Base-by-base conservation (phyloP, 164 flowering plant species). In the Litsea cubeba region DNA sequence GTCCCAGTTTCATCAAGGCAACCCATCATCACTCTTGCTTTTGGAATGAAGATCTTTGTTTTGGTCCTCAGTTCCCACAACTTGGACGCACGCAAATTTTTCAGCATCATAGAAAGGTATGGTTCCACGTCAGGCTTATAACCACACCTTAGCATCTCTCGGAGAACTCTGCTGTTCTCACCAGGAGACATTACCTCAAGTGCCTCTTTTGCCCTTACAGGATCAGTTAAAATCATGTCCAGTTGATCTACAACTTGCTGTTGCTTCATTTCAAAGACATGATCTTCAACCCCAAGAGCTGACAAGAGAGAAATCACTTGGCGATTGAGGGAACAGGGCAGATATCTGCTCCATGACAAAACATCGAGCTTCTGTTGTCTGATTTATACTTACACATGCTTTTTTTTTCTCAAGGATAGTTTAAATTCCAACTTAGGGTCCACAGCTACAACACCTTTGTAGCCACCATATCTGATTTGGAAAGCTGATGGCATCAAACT, bases 51-150 rank as follows among this genome's bases (percentile, higher is more conserved):
- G 68, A 95, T 88, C 80, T 96, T 82, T 28, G 94, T 51, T 70
- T 87, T 91, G 0, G 80, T 82, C 68, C 89, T 77, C 78, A 95
- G 67, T 18, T 90, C 93, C n/a, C 76, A 73, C 81, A 95, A 78
- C 81, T 88, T 93, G 25, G 87, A 73, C 50, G 90, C 90, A 1
- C 93, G 84, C 70, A 90, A 88, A 8, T 85, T 81, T 70, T 87
- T 87, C 22, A 95, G 83, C 96, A 95, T 95, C 99, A 91, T 90
- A 14, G 92, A 84, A 25, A 95, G 92, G 79, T 86, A 95, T 14
- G 95, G 98, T 75, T 95, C 97, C 14, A 76, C 77, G 77, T 84
- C 83, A 12, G 98, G 98, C 81, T 71, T 84, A 73, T 93, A 95
- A 20, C 97, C 97, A 82, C 91, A 90, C 67, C 32, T 17, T 3